phyloP scores from a whole-genome alignment of 139 green algal genomes.

The Picochlorum sp. region DNA sequence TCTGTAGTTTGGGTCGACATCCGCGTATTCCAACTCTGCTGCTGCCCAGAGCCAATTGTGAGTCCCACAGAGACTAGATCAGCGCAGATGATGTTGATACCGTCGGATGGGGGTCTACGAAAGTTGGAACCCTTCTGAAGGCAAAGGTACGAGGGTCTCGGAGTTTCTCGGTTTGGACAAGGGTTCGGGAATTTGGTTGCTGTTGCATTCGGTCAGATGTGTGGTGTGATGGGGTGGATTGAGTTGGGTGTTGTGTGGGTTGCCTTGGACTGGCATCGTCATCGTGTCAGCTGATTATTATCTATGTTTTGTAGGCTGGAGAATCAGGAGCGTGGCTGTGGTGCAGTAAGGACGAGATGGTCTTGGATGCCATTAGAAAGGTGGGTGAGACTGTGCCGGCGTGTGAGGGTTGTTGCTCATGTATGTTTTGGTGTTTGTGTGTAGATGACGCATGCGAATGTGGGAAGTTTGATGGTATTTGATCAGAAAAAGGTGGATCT shows the following conservation, averaged over 20 bases:
- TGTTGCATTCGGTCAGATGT: not conserved
- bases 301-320: constrained; percentile 13
- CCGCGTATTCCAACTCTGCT: not conserved
- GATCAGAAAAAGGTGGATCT: constrained; percentile 34
- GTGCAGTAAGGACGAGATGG: constrained; percentile 40
- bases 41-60: not conserved
- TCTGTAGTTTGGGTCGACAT: constrained; percentile 12
- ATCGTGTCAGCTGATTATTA: not conserved
- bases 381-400: not conserved
- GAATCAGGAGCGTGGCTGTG: constrained; percentile 46
- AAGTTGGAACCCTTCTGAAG: not conserved
- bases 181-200: not conserved
- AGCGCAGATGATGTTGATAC: constrained; percentile 11
- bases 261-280: not conserved
- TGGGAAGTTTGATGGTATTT: constrained; percentile 48
- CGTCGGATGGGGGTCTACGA: constrained; percentile 21
- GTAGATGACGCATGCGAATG: constrained; percentile 55
- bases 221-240: not conserved
- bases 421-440: not conserved
- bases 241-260: not conserved
- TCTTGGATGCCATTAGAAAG: constrained; percentile 49
- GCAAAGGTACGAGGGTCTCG: constrained; percentile 13
- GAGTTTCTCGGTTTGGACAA: not conserved
- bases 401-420: not conserved
- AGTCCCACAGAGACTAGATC: not conserved